These are phyloP conservation scores for Syzygium malaccense DNA, from an alignment of 441 rosid genomes.

Conservation along the genomic window DNA sequence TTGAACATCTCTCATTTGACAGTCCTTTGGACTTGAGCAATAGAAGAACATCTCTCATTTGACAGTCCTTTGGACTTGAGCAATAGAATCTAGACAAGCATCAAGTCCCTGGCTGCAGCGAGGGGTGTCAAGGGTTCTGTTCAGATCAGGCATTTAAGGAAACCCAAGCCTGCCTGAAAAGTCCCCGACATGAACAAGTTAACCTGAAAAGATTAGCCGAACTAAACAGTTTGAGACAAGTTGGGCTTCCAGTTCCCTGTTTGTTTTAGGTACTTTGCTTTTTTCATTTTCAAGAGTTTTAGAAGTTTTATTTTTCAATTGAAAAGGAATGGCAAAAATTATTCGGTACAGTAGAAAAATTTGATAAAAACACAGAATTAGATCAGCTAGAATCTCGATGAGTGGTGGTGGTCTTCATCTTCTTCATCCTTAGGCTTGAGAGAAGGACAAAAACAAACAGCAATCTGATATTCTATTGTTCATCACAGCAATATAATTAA, in stretches of 20 bases:
- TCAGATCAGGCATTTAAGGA: background rate
- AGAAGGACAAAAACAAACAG: background rate
- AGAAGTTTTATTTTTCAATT: background rate
- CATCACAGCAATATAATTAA: background rate
- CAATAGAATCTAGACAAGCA: background rate
- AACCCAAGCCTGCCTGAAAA: background rate
- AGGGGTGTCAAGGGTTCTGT: background rate
- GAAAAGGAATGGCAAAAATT: background rate
- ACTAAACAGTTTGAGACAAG: background rate
- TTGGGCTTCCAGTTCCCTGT: background rate
- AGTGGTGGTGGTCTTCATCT: background rate
- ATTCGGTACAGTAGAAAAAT: background rate
- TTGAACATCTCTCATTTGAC: background rate
- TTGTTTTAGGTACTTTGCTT: background rate
- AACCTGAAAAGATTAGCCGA: background rate
- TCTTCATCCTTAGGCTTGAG: background rate
- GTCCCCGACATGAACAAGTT: background rate
- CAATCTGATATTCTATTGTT: background rate
- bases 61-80: background rate
- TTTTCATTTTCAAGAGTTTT: background rate
- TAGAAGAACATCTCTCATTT: background rate
- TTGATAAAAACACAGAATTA: background rate
- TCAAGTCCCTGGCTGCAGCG: background rate
- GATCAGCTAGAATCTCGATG: background rate
- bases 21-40: background rate